Percentiles rank a stretch among this genome's conserved stretches.
Conservation (phyloP, 306 rosid species). For the Acacia crassicarpa region DNA sequence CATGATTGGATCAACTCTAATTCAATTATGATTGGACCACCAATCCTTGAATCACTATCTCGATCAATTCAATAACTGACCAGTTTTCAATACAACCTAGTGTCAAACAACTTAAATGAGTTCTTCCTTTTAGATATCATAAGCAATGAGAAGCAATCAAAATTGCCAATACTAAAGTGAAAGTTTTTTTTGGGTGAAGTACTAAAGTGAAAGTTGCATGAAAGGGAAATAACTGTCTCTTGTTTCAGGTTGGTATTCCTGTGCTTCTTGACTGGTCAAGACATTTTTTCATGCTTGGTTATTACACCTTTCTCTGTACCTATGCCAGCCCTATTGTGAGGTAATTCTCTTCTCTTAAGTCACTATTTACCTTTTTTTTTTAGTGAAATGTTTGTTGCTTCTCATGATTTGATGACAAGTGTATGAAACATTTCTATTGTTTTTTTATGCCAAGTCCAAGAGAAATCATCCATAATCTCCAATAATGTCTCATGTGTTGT, state of each 20-base stretch:
- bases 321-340: conserved; percentile 75
- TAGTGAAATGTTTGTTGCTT: neutral
- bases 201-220: neutral
- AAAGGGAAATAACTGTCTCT: neutral
- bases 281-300: conserved; percentile 82
- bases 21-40: too few species aligned
- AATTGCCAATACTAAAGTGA: neutral
- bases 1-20: too few species aligned
- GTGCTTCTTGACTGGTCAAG: conserved; percentile 87
- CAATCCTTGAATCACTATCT: too few species aligned
- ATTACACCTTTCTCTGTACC: conserved; percentile 70
- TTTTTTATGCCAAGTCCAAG: neutral
- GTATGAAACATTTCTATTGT: neutral
- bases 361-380: neutral
- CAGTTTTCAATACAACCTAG: neutral
- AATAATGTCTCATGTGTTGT: conserved; percentile 17
- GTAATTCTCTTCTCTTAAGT: conserved; percentile 36
- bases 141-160: neutral
- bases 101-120: neutral
- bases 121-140: neutral
- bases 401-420: neutral
- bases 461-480: neutral
- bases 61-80: too few species aligned
- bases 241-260: conserved; percentile 76
- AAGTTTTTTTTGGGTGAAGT: neutral